Percentiles rank a stretch among this genome's conserved stretches.
Conservation (phyloP, 805 yeast species). For the Lipomyces spencermartinsiae region DNA sequence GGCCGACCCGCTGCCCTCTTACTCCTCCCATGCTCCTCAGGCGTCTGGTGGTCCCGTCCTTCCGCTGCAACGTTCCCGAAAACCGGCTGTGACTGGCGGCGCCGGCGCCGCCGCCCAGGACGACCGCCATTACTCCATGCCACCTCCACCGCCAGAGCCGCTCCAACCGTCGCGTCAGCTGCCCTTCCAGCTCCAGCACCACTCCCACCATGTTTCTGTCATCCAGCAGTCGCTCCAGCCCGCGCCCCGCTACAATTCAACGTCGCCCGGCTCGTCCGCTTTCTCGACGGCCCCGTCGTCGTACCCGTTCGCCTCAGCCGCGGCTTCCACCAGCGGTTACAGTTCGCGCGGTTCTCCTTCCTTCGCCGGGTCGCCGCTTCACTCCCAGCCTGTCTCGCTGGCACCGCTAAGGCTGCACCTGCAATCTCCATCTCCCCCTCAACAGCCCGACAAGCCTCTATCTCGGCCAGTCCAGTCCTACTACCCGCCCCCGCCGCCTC, state of each 20-base stretch:
- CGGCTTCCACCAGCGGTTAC: neutral
- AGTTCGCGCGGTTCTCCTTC: neutral
- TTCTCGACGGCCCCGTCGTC: neutral
- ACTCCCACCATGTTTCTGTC: neutral
- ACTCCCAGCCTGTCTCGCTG: neutral
- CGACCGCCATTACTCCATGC: constrained; percentile 4
- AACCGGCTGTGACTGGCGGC: neutral
- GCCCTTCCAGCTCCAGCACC: constrained; percentile 13
- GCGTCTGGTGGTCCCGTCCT: neutral
- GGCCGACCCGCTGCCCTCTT: constrained; percentile 32
- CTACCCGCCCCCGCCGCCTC: neutral
- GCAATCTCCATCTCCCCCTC: neutral
- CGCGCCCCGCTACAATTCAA: neutral
- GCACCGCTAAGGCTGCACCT: neutral
- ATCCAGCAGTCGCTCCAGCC: constrained; percentile 7
- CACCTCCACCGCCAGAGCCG: constrained; percentile 10
- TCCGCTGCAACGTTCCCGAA: neutral
- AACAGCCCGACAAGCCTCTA: neutral
- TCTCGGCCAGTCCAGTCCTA: neutral
- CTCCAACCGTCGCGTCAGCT: constrained; percentile 3
- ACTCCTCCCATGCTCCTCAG: neutral
- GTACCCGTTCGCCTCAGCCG: neutral
- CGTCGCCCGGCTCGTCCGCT: neutral
- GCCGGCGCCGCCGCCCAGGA: constrained; percentile 3
- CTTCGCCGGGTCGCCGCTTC: neutral